Evolutionary conservation across 75 land plant genomes (phyloP), one percentile per base, ranked within the genome.

Genomic region (Sequoiadendron giganteum): DNA sequence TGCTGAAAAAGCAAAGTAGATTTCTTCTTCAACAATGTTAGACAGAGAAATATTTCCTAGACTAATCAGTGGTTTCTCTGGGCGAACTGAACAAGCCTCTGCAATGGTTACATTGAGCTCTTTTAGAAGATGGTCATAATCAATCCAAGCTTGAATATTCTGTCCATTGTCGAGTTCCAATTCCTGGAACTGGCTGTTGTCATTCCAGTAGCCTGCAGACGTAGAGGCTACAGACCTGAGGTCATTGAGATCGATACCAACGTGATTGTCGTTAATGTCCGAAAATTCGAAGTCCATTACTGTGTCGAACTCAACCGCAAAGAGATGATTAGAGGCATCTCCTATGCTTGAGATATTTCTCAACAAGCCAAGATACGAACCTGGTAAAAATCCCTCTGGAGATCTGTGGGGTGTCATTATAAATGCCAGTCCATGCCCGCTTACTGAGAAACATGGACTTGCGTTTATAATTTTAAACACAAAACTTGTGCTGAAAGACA

Each of bases 291-390:
- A 1, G 43, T 54, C 56, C 72, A 0, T 19, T 30, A 45, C 5
- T 28, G 88, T 72, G 43, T 89, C 90, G 83, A 89, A 89, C 39
- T 86, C 90, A 52, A 78, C 83, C 34, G 90, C 90, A 28, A 86
- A 38, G 38, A 89, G n/a, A 48, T 76, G 87, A 76, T 86, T 89
- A 40, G 7, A n/a, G 28, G 40, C 1, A 34, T 86, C 9, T 45
- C 90, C 83, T 9, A 10, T 54, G 83, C 49, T 85, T 6, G 88
- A 15, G 6, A 32, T 13, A 19, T 83, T 88, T 2, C 54, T 54
- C 42, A 86, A 18, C 43, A 92, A 48, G 3, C 93, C 93, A 13
- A 90, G 89, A 52, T 86, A 39, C 36, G 5, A 40, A 38, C 4
- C 79, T 38, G 79, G 79, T 16, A 36, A 16, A 76, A 5, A 16